These are phyloP conservation scores for Cucumis hystrix DNA, from an alignment of 306 rosid species.

Conservation along the genomic window DNA sequence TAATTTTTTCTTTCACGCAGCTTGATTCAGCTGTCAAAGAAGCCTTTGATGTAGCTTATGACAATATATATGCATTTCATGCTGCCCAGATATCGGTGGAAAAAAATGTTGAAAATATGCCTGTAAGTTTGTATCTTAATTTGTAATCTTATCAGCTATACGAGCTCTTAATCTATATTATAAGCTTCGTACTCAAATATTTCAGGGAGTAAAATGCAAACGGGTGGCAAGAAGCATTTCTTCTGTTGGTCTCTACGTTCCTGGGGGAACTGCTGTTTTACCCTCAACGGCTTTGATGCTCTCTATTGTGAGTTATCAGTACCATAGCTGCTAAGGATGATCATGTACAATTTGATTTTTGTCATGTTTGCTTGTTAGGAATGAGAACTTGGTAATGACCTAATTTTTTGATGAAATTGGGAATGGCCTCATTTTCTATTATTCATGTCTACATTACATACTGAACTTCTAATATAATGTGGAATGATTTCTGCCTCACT, in stretches of 20 bases:
- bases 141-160: background rate
- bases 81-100: constrained; percentile 72
- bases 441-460: background rate
- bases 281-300: constrained; percentile 99
- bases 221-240: constrained; percentile 88
- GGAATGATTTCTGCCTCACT: background rate
- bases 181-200: constrained; percentile 8
- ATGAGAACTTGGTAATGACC: background rate
- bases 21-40: constrained; percentile 56
- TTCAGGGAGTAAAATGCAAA: constrained; percentile 93
- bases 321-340: constrained; percentile 3
- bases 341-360: background rate
- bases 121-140: constrained; percentile 34
- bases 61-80: constrained; percentile 90
- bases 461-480: background rate
- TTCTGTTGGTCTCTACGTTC: constrained; percentile 96
- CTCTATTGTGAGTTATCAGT: constrained; percentile 61
- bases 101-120: constrained; percentile 78
- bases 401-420: background rate
- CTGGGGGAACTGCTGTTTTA: constrained; percentile 97
- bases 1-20: constrained; percentile 30
- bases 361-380: background rate
- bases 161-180: background rate
- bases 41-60: constrained; percentile 85
- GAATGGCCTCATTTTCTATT: background rate